Base-by-base conservation (phyloP, 73 alveolate genomes). In the Paramecium primaurelia region DNA sequence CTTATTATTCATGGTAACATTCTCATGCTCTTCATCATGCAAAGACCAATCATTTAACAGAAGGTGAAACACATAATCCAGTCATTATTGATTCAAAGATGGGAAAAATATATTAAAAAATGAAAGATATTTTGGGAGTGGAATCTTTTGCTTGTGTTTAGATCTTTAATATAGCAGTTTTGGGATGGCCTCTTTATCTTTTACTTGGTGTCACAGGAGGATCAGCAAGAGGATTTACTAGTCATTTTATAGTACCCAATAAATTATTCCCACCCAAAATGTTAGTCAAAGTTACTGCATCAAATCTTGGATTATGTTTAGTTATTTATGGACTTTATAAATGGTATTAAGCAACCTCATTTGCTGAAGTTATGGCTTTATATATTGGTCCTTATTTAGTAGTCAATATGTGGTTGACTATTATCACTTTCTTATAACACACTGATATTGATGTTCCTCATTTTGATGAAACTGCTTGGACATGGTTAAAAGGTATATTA, bases 51-150 rank as follows among this genome's bases (percentile, higher is more conserved):
- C 94, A 89, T 49, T 37, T 89, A 37, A 89, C 94, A 14, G 94
- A 89, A 71, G 94, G 94, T 45, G 94, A 89, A 89, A 71, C 94
- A n/a, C 94, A 89, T 40, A 83, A 59, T n/a, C 94, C 94, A 59
- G 88, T 77, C 30, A 83, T 71, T 5, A 12, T 47, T 12, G 77
- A 77, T 71, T 77, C 86, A 26, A 77, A 77, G 86, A 89, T 59
- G 77, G 94, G 92, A 40, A 47, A 47, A 34, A 22, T 89, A 26
- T 89, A 89, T 54, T 26, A 47, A 32, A 89, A 89, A 60, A 59
- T 89, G 80, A 89, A 83, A 54, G 94, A 68, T 45, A 89, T 89
- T 89, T 34, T 89, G 28, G 94, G 94, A 4, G 92, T 71, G 75
- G 94, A 89, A 71, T 71, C 92, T 18, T 89, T 89, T 83, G 68